A percentile compares a stretch with the other conserved stretches of the same genome.
These are phyloP conservation scores for Amylostereum chailletii DNA, from an alignment of 1,284 basidiomycete genomes.

Conservation along the genomic window DNA sequence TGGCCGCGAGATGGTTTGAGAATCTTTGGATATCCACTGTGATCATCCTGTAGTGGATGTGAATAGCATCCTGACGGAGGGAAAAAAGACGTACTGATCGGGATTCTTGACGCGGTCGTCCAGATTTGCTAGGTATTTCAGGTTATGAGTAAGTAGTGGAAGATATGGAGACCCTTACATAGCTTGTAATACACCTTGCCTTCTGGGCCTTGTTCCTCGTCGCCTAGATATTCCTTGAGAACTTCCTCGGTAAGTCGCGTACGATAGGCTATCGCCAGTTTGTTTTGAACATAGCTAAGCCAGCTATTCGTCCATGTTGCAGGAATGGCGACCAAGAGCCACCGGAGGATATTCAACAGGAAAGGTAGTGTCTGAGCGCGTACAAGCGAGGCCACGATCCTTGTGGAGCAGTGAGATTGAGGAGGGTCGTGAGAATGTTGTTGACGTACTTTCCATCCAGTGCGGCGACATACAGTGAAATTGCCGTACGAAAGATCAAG, in stretches of 20 bases:
- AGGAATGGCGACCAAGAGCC: slow-evolving; percentile 91
- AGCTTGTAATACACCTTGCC: slow-evolving; percentile 90
- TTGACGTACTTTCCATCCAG: slow-evolving; percentile 80
- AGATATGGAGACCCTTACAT: slow-evolving; percentile 35
- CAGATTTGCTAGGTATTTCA: slow-evolving; percentile 54
- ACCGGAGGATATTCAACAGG: slow-evolving; percentile 78
- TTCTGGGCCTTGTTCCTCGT: slow-evolving; percentile 50
- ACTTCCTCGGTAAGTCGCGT: slow-evolving; percentile 82
- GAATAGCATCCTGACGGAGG: neutral
- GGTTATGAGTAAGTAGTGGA: neutral
- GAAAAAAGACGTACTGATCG: slow-evolving; percentile 62
- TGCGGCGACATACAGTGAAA: slow-evolving; percentile 92
- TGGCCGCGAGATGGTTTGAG: slow-evolving; percentile 84
- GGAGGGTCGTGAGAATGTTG: slow-evolving; percentile 3
- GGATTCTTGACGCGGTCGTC: slow-evolving; percentile 96
- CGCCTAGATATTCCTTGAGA: slow-evolving; percentile 79
- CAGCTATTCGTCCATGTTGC: slow-evolving; percentile 97
- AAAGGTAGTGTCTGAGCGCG: slow-evolving; percentile 78
- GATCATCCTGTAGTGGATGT: slow-evolving; percentile 57
- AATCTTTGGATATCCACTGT: slow-evolving; percentile 95
- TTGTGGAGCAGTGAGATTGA: slow-evolving; percentile 20
- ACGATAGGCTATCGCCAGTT: slow-evolving; percentile 88
- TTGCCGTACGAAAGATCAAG: slow-evolving; percentile 81
- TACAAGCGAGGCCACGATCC: slow-evolving; percentile 94
- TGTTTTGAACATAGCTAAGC: slow-evolving; percentile 91